These are phyloP conservation scores for Mortierella sp. DNA, from an alignment of 371 early-diverging fungal species.

Conservation along the genomic window DNA sequence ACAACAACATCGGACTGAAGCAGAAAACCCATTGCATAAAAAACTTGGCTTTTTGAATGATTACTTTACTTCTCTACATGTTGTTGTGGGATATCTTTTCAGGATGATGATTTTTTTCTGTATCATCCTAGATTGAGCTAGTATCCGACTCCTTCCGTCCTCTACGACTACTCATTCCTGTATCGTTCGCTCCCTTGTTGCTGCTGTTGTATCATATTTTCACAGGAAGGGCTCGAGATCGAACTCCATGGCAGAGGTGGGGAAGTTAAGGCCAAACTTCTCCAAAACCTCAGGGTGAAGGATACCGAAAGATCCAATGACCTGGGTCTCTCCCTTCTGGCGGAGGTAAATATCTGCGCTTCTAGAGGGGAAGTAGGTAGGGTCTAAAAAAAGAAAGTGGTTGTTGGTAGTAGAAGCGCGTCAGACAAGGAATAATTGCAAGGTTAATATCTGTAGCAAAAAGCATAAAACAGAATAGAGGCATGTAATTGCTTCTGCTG, in stretches of 20 bases:
- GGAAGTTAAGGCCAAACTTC: conserved; percentile 89
- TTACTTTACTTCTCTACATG: conserved; percentile 1
- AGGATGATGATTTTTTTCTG: neutral
- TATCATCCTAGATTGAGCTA: neutral
- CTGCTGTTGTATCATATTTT: conserved; percentile 34
- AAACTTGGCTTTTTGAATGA: neutral
- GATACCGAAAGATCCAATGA: conserved; percentile 93
- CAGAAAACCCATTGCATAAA: neutral
- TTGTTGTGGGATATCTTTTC: neutral
- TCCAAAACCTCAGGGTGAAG: conserved; percentile 93
- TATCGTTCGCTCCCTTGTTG: neutral
- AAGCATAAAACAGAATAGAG: conserved; percentile 12
- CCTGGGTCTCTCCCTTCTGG: conserved; percentile 64
- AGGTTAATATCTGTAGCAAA: neutral
- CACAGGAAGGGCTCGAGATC: conserved; percentile 97
- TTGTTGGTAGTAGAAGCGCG: neutral
- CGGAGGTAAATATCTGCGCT: conserved; percentile 87
- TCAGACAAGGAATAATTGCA: neutral
- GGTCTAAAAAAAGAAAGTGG: conserved; percentile 58
- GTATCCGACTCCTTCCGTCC: no score
- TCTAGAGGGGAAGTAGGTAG: conserved; percentile 95
- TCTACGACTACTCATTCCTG: neutral
- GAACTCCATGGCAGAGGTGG: conserved; percentile 94
- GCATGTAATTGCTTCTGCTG: neutral
- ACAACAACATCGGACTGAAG: no score